Conservation (phyloP, 2,329 filamentous ascomycete genomes). For the Periconia digitata region DNA sequence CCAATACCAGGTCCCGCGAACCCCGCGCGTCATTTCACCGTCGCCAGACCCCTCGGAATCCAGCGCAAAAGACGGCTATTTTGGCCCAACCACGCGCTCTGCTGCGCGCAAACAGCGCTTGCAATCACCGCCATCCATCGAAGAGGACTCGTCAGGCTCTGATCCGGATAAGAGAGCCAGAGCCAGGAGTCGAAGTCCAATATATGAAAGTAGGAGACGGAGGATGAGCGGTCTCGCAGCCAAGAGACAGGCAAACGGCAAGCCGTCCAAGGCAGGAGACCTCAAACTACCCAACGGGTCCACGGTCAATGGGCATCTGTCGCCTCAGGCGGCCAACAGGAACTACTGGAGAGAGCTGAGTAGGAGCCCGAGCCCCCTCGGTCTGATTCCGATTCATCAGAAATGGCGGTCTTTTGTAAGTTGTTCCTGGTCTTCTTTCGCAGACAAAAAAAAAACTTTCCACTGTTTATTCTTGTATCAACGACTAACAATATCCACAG, state of each 20-base stretch:
- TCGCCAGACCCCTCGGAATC: slow-evolving; percentile 62
- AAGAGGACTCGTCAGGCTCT: slow-evolving; percentile 61
- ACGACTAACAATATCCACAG: slow-evolving; percentile 26
- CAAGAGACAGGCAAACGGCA: slow-evolving; percentile 42
- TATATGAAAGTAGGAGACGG: slow-evolving; percentile 44
- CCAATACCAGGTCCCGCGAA: slow-evolving; percentile 67
- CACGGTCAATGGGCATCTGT: slow-evolving; percentile 68
- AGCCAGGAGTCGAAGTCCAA: slow-evolving; percentile 71
- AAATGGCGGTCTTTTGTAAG: slow-evolving; percentile 84
- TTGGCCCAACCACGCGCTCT: slow-evolving; percentile 76
- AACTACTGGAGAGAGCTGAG: slow-evolving; percentile 87
- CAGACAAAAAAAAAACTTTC: neutral
- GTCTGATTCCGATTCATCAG: slow-evolving; percentile 91
- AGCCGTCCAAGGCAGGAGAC: slow-evolving; percentile 30
- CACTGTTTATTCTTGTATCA: no score
- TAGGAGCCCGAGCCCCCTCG: slow-evolving; percentile 87
- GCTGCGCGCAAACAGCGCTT: slow-evolving; percentile 64
- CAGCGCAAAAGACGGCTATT: slow-evolving; percentile 62
- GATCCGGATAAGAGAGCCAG: slow-evolving; percentile 62
- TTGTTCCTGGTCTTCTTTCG: no score
- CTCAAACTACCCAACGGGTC: slow-evolving; percentile 43
- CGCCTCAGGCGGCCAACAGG: slow-evolving; percentile 63
- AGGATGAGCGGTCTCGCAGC: slow-evolving; percentile 58
- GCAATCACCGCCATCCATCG: slow-evolving; percentile 61
- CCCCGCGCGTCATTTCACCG: slow-evolving; percentile 85